Evolutionary conservation across 2,329 filamentous ascomycete genomes (phyloP), one percentile per base, ranked within the genome.

Genomic region (Coccinonectria pachysandricola): DNA sequence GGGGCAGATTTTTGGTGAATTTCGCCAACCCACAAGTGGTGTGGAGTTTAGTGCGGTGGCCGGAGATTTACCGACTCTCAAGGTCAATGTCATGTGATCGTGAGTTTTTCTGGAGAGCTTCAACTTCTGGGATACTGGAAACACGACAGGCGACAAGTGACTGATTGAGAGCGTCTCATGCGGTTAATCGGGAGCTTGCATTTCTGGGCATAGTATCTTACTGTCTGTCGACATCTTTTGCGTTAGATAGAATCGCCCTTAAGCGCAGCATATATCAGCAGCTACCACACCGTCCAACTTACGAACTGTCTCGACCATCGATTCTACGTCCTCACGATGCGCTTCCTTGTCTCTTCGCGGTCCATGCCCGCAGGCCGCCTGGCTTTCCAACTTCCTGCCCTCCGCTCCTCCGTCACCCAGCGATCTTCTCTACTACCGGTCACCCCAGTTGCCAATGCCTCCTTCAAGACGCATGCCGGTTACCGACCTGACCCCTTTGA

Each of bases 1-100:
- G 54, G 54, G 52, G 54, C 53, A 56, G 48, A 51, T 54, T 56
- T 56, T 54, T 53, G 53, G 49, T 44, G 44, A 54, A 55, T 57
- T 58, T 58, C 50, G 43, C 46, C 45, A 54, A 52, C 49, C 43
- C 46, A 48, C 49, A 45, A 45, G 43, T 53, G 50, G 37, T 56
- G 51, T 54, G 52, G 49, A 45, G 47, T 45, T 45, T 47, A 26
- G 30, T 29, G 30, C 30, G 29, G 28, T 27, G 26, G 8, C 54
- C 53, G 54, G 32, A n/a, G 31, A 46, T 57, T 46, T 52, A 28
- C 54, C 54, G 53, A 10, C 28, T 21, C 31, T 23, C 23, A 43
- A 35, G 36, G 34, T 32, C 12, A 9, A 28, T 31, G 46, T 58
- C 55, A 58, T 56, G 55, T 58, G 55, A 58, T 44, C 45, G 41